These are phyloP conservation scores for Mitragyna speciosa DNA, from an alignment of 257 asterid species.

Conservation along the genomic window DNA sequence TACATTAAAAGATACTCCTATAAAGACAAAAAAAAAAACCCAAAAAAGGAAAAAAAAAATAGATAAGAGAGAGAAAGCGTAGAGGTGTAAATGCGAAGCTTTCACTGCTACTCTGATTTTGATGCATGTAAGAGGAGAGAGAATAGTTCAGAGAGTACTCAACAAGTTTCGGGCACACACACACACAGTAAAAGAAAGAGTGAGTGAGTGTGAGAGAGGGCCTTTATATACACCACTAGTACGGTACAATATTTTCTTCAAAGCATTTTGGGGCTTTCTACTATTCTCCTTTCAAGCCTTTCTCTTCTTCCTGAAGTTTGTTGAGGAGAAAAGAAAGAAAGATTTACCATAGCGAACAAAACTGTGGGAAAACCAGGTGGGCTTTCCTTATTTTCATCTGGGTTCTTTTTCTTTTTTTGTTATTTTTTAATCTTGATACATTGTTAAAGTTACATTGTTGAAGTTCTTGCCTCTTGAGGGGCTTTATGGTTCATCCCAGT, in stretches of 20 bases:
- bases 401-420: background rate
- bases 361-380: conserved; percentile 22
- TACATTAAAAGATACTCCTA: too few species aligned
- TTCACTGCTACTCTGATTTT: conserved; percentile 73
- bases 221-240: conserved; percentile 11
- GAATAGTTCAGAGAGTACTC: conserved; percentile 43
- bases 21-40: background rate
- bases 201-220: conserved; percentile 30
- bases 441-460: conserved; percentile 10
- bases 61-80: conserved; percentile 17
- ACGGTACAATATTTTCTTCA: conserved; percentile 5
- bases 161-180: conserved; percentile 51
- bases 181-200: conserved; percentile 15
- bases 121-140: conserved; percentile 48
- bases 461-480: background rate
- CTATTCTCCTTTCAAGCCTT: background rate
- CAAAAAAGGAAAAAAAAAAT: conserved; percentile 3
- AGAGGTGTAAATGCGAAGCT: conserved; percentile 60
- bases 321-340: conserved; percentile 10
- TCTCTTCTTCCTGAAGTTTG: background rate
- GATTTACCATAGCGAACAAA: background rate
- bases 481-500: background rate
- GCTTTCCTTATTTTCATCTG: background rate
- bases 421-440: background rate
- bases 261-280: conserved; percentile 28